Conservation (phyloP, 1,284 basidiomycete genomes). For the Ganoderma lingzhi region DNA sequence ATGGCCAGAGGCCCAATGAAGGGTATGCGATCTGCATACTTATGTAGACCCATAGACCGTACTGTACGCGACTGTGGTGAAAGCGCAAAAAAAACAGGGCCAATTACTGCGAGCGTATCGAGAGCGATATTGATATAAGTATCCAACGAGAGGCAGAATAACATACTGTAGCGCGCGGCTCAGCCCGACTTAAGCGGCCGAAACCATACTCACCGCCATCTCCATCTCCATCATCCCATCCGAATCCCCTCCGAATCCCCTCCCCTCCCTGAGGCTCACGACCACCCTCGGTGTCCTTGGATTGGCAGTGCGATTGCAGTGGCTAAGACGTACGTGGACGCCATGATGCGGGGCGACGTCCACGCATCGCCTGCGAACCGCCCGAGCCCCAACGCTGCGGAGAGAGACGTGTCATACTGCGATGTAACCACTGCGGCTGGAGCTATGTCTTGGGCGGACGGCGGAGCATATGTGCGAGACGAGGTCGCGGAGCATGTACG, state of each 20-base stretch:
- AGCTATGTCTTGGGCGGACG: conserved; percentile 67
- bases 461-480: conserved; percentile 77
- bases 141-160: conserved; percentile 20
- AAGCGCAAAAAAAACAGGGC: conserved; percentile 10
- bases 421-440: conserved; percentile 76
- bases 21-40: background rate
- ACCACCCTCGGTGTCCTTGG: background rate
- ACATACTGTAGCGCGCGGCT: conserved; percentile 9
- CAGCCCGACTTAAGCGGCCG: background rate
- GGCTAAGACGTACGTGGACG: background rate
- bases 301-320: background rate
- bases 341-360: too few relatives aligned
- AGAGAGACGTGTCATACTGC: conserved; percentile 72
- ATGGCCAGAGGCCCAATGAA: background rate
- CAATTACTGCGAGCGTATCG: conserved; percentile 23
- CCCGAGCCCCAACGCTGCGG: background rate
- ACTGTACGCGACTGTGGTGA: conserved; percentile 4
- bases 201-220: conserved; percentile 4
- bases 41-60: background rate
- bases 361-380: background rate
- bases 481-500: conserved; percentile 82
- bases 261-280: background rate
- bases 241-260: background rate
- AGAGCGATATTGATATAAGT: conserved; percentile 11
- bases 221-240: background rate